A percentile compares a stretch with the other conserved stretches of the same genome.
Conservation (phyloP, 805 yeast species). For the Nakazawaea anatomiae region DNA sequence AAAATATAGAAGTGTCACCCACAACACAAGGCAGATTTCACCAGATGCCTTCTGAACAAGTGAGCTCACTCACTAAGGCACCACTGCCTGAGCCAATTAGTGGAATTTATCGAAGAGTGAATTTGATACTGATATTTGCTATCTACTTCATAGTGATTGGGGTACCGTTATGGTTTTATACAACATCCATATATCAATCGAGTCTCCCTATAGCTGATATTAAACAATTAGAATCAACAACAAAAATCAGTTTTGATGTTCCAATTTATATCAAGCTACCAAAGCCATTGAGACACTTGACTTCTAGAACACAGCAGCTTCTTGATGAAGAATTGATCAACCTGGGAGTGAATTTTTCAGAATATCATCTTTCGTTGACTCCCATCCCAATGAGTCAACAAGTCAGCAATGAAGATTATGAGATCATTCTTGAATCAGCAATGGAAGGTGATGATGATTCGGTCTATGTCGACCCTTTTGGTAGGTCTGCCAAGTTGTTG, state of each 20-base stretch:
- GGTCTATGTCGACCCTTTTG: slow-evolving; percentile 30
- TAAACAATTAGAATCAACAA: slow-evolving; percentile 24
- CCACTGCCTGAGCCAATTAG: slow-evolving; percentile 6
- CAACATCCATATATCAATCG: slow-evolving; percentile 62
- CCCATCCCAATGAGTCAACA: slow-evolving; percentile 23
- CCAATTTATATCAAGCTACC: slow-evolving; percentile 38
- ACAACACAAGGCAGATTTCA: no score
- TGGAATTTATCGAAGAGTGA: slow-evolving; percentile 12
- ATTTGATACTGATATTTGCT: slow-evolving; percentile 20
- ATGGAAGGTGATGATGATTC: slow-evolving; percentile 18
- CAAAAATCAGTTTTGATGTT: slow-evolving; percentile 25
- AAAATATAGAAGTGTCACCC: no score
- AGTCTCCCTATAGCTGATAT: slow-evolving; percentile 46
- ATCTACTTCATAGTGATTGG: slow-evolving; percentile 34
- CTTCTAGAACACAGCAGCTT: slow-evolving; percentile 28
- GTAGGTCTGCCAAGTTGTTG: slow-evolving; percentile 25
- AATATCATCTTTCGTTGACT: slow-evolving; percentile 6
- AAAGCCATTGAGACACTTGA: slow-evolving; percentile 23
- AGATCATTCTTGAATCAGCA: slow-evolving; percentile 27
- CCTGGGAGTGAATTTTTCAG: slow-evolving; percentile 10
- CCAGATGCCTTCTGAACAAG: background rate
- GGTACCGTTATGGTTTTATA: slow-evolving; percentile 50
- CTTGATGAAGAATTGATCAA: slow-evolving; percentile 25
- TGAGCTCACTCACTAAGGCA: background rate
- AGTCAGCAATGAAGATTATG: slow-evolving; percentile 26